Base-by-base conservation (phyloP, 129 eudicot species). In the Flaveria bidentis region DNA sequence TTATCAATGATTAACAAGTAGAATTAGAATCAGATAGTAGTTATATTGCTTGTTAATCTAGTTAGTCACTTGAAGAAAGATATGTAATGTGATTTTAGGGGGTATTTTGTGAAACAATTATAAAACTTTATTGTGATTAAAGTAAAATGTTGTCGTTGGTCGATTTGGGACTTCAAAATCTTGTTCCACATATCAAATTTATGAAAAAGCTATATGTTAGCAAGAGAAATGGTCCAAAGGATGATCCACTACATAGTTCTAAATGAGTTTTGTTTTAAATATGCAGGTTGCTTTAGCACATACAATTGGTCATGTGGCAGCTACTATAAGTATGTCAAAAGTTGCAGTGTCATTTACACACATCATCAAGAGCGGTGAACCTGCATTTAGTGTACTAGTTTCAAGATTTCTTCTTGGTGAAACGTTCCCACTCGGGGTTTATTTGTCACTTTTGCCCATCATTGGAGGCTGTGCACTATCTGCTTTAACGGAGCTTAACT, bases 221-320 rank as follows among this genome's bases (percentile, higher is more conserved):
- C 36, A 49, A 44, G 56, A 9, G 63, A 66, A 14, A 51, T 15
- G 72, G 28, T 36, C 33, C 39, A 46, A 75, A 61, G 11, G 58
- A 36, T 78, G 22, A 20, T 11, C n/a, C 20, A 18, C 6, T 26
- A 2, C 46, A 26, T 9, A 18, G 39, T 64, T 30, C 15, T 66
- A 66, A 51, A 63, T 49, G 20, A 74, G 44, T 14, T 60, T 51
- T 12, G 0, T 44, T 25, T 25, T 13, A 17, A 17, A 18, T 15
- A 26, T 65, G 76, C 71, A 87, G 91, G 91, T 87, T 23, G 91
- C 91, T 9, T 71, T 87, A 74, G 91, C 91, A 6, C 91, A 87
- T 73, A 87, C 91, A 9, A 82, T 84, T 76, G 91, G 91, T 41
- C 91, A 87, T 76, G 91, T 87, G 12, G 91, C 91, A 46, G 91